Conservation (phyloP, 495 filamentous ascomycete genomes). For the Xylaria intraflava region DNA sequence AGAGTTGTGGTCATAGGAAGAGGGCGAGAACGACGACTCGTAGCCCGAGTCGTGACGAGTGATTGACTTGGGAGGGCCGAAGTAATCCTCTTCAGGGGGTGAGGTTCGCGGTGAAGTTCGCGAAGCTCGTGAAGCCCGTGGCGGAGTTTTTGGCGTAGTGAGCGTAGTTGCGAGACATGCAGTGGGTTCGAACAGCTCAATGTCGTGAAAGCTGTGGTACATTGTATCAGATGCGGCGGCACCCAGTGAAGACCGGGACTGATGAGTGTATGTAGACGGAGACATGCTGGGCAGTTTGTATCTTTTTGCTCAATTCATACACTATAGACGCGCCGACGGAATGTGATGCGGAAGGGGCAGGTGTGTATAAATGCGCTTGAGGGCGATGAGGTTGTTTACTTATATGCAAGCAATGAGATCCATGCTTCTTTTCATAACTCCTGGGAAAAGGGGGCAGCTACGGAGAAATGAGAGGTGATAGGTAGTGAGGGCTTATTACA, state of each 20-base stretch:
- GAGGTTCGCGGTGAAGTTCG: not conserved
- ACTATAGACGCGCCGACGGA: too few relatives aligned
- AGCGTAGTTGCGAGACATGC: conserved; percentile 6
- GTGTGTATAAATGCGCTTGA: too few relatives aligned
- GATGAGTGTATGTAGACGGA: conserved; percentile 21
- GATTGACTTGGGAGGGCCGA: conserved; percentile 27
- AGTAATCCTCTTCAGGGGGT: conserved; percentile 13
- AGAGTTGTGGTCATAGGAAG: conserved; percentile 13
- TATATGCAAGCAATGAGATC: too few relatives aligned
- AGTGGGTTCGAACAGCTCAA: conserved; percentile 30
- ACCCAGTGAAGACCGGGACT: conserved; percentile 36
- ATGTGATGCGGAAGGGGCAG: too few relatives aligned
- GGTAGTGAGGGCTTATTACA: conserved; percentile 6
- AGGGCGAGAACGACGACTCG: conserved; percentile 30
- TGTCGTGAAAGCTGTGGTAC: conserved; percentile 43
- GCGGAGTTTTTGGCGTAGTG: too few relatives aligned
- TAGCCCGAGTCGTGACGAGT: conserved; percentile 46
- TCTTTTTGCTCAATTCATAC: conserved; percentile 11
- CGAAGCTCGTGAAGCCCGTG: too few relatives aligned
- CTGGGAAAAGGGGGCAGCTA: not conserved
- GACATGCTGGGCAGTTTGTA: conserved; percentile 22
- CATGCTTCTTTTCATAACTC: too few relatives aligned
- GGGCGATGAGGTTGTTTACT: too few relatives aligned
- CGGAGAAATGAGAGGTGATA: not conserved
- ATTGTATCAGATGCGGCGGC: conserved; percentile 36